phyloP scores from a whole-genome alignment of 306 rosid species.

The Argentina anserina region DNA sequence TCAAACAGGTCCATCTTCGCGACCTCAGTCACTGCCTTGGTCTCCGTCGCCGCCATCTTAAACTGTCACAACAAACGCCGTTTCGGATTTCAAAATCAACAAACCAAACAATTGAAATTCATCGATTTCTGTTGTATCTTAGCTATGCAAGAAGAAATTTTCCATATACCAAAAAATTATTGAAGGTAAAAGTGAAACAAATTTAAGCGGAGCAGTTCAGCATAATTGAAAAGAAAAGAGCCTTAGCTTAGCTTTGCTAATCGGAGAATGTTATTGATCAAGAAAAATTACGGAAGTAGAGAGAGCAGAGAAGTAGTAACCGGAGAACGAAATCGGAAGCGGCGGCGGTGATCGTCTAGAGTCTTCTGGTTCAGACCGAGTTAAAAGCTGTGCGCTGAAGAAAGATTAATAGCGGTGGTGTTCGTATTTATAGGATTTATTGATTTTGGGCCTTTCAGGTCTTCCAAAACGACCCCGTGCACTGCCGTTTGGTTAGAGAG shows the following conservation, averaged over 20 bases:
- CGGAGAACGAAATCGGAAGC: not conserved
- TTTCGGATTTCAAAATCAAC: not conserved
- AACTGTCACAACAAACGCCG: slow-evolving; percentile 16
- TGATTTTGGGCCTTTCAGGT: no score
- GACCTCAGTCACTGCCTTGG: slow-evolving; percentile 57
- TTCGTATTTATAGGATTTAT: no score
- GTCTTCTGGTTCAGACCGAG: no score
- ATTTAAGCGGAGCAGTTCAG: not conserved
- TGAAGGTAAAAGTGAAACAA: not conserved
- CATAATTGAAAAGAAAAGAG: not conserved
- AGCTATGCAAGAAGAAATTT: no score
- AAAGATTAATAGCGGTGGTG: no score
- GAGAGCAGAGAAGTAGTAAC: not conserved
- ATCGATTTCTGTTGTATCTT: not conserved
- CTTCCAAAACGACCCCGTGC: no score
- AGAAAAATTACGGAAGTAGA: not conserved
- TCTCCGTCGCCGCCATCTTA: slow-evolving; percentile 64
- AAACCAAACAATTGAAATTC: not conserved
- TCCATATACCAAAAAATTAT: no score
- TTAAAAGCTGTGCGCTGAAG: no score
- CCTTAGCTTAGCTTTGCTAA: slow-evolving; percentile 18
- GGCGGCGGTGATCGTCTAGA: not conserved
- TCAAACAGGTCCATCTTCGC: slow-evolving; percentile 83
- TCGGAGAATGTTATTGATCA: not conserved
- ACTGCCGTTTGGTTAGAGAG: no score